These are phyloP conservation scores for Mycosphaerella sp. DNA, from an alignment of 2,329 filamentous ascomycete species.

Conservation along the genomic window DNA sequence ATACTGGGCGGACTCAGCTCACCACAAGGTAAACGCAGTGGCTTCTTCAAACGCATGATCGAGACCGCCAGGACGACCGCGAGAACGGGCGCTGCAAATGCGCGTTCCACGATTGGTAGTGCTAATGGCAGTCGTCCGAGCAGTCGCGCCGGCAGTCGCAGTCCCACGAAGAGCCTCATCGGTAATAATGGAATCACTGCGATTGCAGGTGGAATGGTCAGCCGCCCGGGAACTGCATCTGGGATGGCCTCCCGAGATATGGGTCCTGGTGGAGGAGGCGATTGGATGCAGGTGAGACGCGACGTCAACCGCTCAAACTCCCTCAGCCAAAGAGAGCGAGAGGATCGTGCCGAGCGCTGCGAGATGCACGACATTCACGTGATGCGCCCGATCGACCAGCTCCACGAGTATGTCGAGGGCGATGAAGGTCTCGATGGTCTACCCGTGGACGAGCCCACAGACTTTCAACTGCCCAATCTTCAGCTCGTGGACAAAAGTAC, in stretches of 20 bases:
- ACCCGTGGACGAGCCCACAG: slow-evolving; percentile 72
- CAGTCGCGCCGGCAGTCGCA: slow-evolving; percentile 36
- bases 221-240: slow-evolving; percentile 26
- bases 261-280: slow-evolving; percentile 59
- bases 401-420: slow-evolving; percentile 78
- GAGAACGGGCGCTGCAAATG: slow-evolving; percentile 70
- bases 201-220: slow-evolving; percentile 47
- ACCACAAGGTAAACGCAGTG: slow-evolving; percentile 72
- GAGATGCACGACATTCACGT: slow-evolving; percentile 91
- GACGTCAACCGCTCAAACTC: slow-evolving; percentile 96
- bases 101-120: slow-evolving; percentile 74
- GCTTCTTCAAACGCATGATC: slow-evolving; percentile 92
- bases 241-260: slow-evolving; percentile 57
- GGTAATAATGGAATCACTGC: slow-evolving; percentile 46
- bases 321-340: slow-evolving; percentile 77
- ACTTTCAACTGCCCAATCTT: slow-evolving; percentile 67
- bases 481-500: slow-evolving; percentile 92
- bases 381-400: slow-evolving; percentile 80
- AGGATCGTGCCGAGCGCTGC: slow-evolving; percentile 79
- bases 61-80: slow-evolving; percentile 84
- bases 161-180: slow-evolving; percentile 43
- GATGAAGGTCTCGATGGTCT: slow-evolving; percentile 83
- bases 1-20: slow-evolving; percentile 70
- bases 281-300: slow-evolving; percentile 96
- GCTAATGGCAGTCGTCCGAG: slow-evolving; percentile 37